Base-by-base conservation (phyloP, 768 basidiomycete genomes). In the Leccinum longicurvipes region DNA sequence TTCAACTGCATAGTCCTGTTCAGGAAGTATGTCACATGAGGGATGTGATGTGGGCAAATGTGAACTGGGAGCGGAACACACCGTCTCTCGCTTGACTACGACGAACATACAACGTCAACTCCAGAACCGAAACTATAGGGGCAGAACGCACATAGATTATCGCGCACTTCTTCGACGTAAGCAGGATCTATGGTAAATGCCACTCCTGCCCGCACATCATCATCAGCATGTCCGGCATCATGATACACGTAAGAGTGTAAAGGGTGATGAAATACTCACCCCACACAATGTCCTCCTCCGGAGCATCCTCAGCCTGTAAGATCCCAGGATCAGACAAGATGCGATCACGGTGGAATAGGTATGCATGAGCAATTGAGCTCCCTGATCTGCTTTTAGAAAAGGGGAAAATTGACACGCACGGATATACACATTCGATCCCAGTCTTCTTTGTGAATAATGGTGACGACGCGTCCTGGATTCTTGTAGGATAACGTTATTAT, bases 401-500 rank as follows among this genome's bases (percentile, higher is more conserved):
- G 17, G 7, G 21, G 3, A 29, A 17, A 29, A 23, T 25, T 6
- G 24, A 53, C 14, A 63, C 82, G 54, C 58, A 90, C 91, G 25
- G 82, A 79, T 27, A 65, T 73, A 27, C 86, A 85, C 63, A 89
- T 86, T 10, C 21, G 65, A 39, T 86, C 84, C 94, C 94, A 98
- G 46, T 95, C 92, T 66, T 86, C 83, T 56, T 90, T 89, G 63
- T 90, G 87, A 10, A 96, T 78, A 3, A 98, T 77, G 1, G 94
- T 98, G 0, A 94, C 94, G 2, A 96, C 94, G 36, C 92, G 75
- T 4, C 93, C 93, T 3, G 93, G 93, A 50, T 76, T 82, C 89
- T 91, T 59, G 4, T 15, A 24, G 12, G 11, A 17, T 5, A 51
- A 70, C 67, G 32, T 85, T 84, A 91, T 94, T 0, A 93, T 91